phyloP scores from a whole-genome alignment of 768 basidiomycete species.

The Pleurotus sapidus region DNA sequence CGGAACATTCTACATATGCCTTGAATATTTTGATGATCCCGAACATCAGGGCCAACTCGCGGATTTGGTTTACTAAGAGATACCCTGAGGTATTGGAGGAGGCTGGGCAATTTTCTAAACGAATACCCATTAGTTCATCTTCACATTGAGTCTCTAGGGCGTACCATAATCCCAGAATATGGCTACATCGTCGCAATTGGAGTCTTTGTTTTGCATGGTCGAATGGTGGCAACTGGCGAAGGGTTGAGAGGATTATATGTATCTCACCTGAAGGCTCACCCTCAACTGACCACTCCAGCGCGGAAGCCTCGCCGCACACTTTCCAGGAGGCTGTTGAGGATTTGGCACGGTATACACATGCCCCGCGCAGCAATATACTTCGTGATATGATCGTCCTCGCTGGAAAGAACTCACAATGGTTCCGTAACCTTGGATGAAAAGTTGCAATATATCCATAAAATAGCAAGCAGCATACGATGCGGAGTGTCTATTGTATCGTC shows the following conservation, averaged over 20 bases:
- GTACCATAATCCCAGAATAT: conserved; percentile 43
- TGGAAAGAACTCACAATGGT: no score
- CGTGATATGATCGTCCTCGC: no score
- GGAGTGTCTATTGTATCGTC: conserved; percentile 49
- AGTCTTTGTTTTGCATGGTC: neutral
- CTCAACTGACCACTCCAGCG: no score
- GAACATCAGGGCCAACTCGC: conserved; percentile 40
- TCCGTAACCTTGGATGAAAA: no score
- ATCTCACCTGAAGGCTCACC: no score
- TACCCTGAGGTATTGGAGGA: conserved; percentile 36
- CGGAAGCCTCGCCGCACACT: no score
- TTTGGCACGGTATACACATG: conserved; percentile 6
- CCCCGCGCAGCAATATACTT: neutral
- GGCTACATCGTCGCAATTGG: conserved; percentile 21
- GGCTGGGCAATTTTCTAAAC: conserved; percentile 33
- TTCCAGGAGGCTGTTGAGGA: neutral
- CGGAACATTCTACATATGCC: conserved; percentile 45
- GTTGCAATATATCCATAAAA: neutral
- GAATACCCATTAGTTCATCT: conserved; percentile 19
- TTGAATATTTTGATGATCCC: conserved; percentile 49
- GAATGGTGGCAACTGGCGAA: conserved; percentile 9
- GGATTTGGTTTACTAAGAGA: conserved; percentile 39
- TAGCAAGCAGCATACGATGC: neutral
- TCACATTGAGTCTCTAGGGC: conserved; percentile 21
- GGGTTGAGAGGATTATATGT: conserved; percentile 10